Evolutionary conservation across 768 basidiomycete species (phyloP).

Genomic region (Calocybe gangraenosa): DNA sequence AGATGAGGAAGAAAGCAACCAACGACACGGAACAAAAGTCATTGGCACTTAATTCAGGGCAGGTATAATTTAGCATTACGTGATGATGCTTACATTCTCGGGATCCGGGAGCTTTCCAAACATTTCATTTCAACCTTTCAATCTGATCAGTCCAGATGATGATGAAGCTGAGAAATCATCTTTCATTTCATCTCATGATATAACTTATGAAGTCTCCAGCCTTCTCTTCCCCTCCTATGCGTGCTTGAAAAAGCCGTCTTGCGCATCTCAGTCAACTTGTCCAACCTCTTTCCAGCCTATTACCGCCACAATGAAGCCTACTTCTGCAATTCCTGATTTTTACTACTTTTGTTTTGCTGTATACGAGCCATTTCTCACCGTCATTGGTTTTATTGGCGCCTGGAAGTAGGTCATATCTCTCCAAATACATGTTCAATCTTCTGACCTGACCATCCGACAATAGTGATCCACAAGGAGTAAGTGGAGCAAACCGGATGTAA

Average conservation of each 20-base stretch:
- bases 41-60: constrained; percentile 40
- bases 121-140: not conserved
- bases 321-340: constrained; percentile 65
- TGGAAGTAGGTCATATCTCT: constrained; percentile 32
- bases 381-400: constrained; percentile 63
- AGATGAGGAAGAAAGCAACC: constrained; percentile 13
- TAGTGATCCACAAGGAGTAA: constrained; percentile 62
- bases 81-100: constrained; percentile 10
- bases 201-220: constrained; percentile 12
- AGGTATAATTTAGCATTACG: constrained; percentile 20
- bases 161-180: constrained; percentile 17
- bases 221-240: constrained; percentile 3
- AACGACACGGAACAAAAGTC: constrained; percentile 21
- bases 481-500: constrained; percentile 16
- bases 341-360: constrained; percentile 73
- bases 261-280: constrained; percentile 3
- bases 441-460: constrained; percentile 6
- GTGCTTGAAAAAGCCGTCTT: constrained; percentile 1
- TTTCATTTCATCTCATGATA: constrained; percentile 15
- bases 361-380: constrained; percentile 68
- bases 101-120: constrained; percentile 2
- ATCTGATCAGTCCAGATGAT: constrained; percentile 6
- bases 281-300: not conserved
- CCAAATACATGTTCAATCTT: not conserved
- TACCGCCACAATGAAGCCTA: constrained; percentile 31